These are phyloP conservation scores for Fusarium nygamai DNA, from an alignment of 2,329 filamentous ascomycete species.

Conservation along the genomic window DNA sequence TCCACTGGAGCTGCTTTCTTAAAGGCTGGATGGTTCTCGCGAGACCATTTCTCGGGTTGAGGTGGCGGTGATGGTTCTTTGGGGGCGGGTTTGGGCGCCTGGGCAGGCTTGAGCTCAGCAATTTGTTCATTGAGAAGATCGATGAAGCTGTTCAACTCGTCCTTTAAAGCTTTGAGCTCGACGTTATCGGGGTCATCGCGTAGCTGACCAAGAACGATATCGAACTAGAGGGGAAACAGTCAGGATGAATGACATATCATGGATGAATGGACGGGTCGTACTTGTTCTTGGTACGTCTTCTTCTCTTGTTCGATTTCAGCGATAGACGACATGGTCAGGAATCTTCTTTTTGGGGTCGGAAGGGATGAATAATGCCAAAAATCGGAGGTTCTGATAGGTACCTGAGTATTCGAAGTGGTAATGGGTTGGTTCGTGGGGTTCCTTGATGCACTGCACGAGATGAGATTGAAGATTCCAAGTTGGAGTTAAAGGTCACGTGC, in stretches of 20 bases:
- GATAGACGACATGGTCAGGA: conserved; percentile 44
- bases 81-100: conserved; percentile 56
- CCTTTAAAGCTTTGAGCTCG: conserved; percentile 79
- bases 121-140: conserved; percentile 81
- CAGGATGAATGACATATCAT: conserved; percentile 16
- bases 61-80: conserved; percentile 60
- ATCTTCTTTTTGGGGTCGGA: neutral
- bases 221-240: conserved; percentile 66
- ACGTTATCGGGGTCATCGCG: conserved; percentile 82
- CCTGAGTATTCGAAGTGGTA: neutral
- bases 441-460: neutral
- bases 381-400: neutral
- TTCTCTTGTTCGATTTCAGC: conserved; percentile 62
- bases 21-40: conserved; percentile 82
- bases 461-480: conserved; percentile 10
- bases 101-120: conserved; percentile 74
- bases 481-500: conserved; percentile 30
- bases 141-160: conserved; percentile 85
- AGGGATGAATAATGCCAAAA: neutral
- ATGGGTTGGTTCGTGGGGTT: conserved; percentile 10
- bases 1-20: conserved; percentile 63
- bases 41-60: conserved; percentile 79
- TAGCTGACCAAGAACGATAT: conserved; percentile 79
- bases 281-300: conserved; percentile 67
- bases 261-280: conserved; percentile 42